Conservation (phyloP, 1,139 yeast species). For the Taphrina pruni region DNA sequence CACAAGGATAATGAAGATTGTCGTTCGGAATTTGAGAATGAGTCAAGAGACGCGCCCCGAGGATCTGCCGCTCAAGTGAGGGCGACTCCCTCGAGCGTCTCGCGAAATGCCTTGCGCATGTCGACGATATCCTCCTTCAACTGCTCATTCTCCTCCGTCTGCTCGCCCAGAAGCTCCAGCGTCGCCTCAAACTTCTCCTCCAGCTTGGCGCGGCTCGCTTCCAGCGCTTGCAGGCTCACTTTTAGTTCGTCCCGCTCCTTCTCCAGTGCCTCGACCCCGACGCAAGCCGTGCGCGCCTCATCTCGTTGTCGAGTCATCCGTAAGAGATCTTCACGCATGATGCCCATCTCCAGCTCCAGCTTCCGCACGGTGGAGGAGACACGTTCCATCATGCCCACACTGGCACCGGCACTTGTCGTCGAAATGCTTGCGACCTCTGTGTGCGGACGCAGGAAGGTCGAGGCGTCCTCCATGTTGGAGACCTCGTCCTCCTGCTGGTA, state of each 20-base stretch:
- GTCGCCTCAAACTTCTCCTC: conserved; percentile 61
- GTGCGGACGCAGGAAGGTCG: conserved; percentile 5
- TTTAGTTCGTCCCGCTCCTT: conserved; percentile 57
- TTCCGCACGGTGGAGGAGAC: conserved; percentile 77
- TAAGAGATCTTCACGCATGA: conserved; percentile 68
- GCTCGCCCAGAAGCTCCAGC: conserved; percentile 81
- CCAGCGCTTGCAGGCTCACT: conserved; percentile 51
- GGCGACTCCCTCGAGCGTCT: conserved; percentile 68
- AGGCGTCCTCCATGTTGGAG: conserved; percentile 2
- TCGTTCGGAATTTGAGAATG: background rate
- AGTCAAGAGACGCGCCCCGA: conserved; percentile 1
- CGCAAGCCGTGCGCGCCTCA: conserved; percentile 69
- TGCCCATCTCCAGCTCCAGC: conserved; percentile 74
- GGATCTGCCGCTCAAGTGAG: conserved; percentile 6
- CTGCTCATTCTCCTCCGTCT: conserved; percentile 84
- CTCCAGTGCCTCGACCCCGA: conserved; percentile 63
- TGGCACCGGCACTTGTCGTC: conserved; percentile 35
- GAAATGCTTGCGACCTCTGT: conserved; percentile 24
- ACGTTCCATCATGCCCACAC: conserved; percentile 55
- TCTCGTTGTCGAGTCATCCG: conserved; percentile 65
- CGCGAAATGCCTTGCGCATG: conserved; percentile 76
- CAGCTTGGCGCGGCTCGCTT: conserved; percentile 54
- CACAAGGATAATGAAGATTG: background rate
- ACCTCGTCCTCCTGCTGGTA: conserved; percentile 11
- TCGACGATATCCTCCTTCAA: conserved; percentile 86